phyloP scores from a whole-genome alignment of 495 filamentous ascomycete species.

The Astrothelium subdiscretum region DNA sequence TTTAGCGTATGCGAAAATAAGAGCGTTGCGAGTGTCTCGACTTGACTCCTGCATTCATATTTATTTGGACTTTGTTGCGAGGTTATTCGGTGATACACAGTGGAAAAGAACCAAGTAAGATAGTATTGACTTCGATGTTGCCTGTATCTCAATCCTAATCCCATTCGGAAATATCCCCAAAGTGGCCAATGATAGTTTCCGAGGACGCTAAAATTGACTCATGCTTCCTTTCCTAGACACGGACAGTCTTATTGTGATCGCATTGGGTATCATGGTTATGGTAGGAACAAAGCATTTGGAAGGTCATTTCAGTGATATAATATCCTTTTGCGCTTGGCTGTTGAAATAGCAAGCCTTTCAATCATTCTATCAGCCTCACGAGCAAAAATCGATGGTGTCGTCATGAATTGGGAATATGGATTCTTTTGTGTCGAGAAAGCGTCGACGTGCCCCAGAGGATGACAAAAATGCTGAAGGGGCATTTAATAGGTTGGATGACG shows the following conservation, averaged over 20 bases:
- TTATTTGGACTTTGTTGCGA: too few relatives aligned
- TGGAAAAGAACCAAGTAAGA: background rate
- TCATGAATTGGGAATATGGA: conserved; percentile 37
- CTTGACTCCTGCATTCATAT: too few relatives aligned
- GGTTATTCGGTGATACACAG: too few relatives aligned
- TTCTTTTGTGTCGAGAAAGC: conserved; percentile 43
- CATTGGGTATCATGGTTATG: background rate
- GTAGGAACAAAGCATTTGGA: too few relatives aligned
- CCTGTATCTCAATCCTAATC: background rate
- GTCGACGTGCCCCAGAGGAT: conserved; percentile 4
- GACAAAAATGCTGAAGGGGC: background rate
- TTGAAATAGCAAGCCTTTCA: too few relatives aligned
- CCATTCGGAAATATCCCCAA: background rate
- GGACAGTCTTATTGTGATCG: background rate
- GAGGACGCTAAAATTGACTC: background rate
- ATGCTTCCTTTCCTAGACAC: background rate
- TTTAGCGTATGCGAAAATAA: background rate
- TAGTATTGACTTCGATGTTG: background rate
- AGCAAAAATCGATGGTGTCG: background rate
- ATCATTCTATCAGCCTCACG: background rate
- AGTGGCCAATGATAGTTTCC: background rate
- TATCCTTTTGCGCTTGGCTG: too few relatives aligned
- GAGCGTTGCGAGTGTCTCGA: too few relatives aligned
- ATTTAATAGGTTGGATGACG: conserved; percentile 36
- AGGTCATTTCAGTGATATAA: too few relatives aligned